Conservation (phyloP, 257 asterid species). For the Primulina huaijiensis region DNA sequence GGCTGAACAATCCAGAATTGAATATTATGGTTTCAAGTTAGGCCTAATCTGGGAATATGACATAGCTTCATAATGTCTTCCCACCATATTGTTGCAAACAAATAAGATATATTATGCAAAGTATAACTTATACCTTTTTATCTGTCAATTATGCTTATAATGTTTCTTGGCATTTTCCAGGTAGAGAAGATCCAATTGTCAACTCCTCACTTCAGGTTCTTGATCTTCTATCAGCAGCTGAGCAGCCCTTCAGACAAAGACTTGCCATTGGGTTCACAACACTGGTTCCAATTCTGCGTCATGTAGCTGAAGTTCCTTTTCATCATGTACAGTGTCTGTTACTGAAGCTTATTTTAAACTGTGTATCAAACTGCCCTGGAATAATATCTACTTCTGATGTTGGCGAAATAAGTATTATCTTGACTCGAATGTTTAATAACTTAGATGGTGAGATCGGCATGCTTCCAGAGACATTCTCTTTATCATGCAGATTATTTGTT, state of each 20-base stretch:
- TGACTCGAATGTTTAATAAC: constrained; percentile 68
- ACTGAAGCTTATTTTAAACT: constrained; percentile 63
- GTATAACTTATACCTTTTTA: not conserved
- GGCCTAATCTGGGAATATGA: constrained; percentile 2
- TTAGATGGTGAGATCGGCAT: constrained; percentile 61
- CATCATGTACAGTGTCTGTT: constrained; percentile 68
- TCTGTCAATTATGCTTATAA: constrained; percentile 9
- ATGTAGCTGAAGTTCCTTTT: constrained; percentile 79
- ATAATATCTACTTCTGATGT: constrained; percentile 52
- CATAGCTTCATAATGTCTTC: not conserved
- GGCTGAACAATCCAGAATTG: constrained; percentile 6
- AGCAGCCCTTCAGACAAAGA: constrained; percentile 63
- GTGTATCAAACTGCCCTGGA: constrained; percentile 70
- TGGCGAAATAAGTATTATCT: constrained; percentile 58
- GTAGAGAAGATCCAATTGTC: constrained; percentile 66
- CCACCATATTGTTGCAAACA: not conserved
- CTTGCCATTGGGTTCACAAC: constrained; percentile 84
- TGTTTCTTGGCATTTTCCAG: constrained; percentile 39
- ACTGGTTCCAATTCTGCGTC: constrained; percentile 62
- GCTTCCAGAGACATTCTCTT: constrained; percentile 73
- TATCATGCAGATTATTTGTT: constrained; percentile 69
- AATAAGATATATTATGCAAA: not conserved
- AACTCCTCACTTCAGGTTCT: constrained; percentile 81
- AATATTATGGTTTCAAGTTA: constrained; percentile 6
- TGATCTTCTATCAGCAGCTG: constrained; percentile 68